Evolutionary conservation across 805 yeast species (phyloP).

Genomic region (Saccharomyces eubayanus): DNA sequence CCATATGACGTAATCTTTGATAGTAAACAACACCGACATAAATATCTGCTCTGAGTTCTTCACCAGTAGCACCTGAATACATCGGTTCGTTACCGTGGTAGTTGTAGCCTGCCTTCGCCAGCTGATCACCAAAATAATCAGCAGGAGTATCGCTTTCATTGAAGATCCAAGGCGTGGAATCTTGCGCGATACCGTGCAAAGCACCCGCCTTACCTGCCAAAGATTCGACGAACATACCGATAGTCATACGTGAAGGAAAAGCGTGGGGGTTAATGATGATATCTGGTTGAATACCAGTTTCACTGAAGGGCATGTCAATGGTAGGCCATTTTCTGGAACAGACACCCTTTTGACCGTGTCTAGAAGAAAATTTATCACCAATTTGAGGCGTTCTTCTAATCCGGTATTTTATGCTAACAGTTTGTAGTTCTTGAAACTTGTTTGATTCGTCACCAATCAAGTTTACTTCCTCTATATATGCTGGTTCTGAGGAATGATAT

Average conservation of each 20-base stretch:
- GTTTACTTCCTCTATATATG: constrained; percentile 90
- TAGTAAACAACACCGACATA: constrained; percentile 95
- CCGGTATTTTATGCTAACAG: constrained; percentile 79
- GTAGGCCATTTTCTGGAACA: constrained; percentile 98
- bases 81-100: constrained; percentile 98
- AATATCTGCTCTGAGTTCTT: constrained; percentile 90
- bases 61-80: constrained; percentile 98
- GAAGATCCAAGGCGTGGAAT: constrained; percentile 93
- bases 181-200: constrained; percentile 94
- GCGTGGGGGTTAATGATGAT: constrained; percentile 98
- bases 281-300: constrained; percentile 94
- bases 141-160: constrained; percentile 92
- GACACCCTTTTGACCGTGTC: constrained; percentile 98
- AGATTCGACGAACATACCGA: constrained; percentile 98
- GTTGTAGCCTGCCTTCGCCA: constrained; percentile 80
- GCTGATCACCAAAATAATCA: constrained; percentile 93
- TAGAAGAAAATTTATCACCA: constrained; percentile 95
- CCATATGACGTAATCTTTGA: constrained; percentile 98
- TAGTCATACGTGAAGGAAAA: constrained; percentile 99
- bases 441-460: constrained; percentile 71
- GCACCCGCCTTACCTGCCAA: constrained; percentile 99
- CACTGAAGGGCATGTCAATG: constrained; percentile 93
- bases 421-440: constrained; percentile 69
- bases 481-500: constrained; percentile 91
- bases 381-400: constrained; percentile 86